Conservation (phyloP, 2,329 filamentous ascomycete genomes). For the Coniella vitis region DNA sequence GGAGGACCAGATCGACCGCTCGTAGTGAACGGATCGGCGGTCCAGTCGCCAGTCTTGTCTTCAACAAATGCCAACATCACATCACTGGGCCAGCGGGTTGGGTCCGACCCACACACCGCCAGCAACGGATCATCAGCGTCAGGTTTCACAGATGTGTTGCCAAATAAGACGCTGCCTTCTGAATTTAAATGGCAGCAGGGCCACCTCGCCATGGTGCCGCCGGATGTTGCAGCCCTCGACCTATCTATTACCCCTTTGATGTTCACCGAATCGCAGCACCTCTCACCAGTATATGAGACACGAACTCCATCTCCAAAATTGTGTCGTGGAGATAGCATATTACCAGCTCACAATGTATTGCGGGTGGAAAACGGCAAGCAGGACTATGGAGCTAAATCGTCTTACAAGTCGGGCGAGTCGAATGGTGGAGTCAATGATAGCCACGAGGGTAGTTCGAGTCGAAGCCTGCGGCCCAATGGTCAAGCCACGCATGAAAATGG, state of each 20-base stretch:
- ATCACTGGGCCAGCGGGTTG: constrained; percentile 27
- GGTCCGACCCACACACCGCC: constrained; percentile 19
- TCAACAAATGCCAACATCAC: constrained; percentile 17
- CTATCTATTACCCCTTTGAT: constrained; percentile 42
- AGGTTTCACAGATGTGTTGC: constrained; percentile 23
- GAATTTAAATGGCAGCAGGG: constrained; percentile 33
- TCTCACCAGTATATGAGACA: constrained; percentile 70
- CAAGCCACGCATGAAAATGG: constrained; percentile 39
- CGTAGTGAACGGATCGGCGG: constrained; percentile 43
- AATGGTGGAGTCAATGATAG: constrained; percentile 22
- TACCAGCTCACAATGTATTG: constrained; percentile 11
- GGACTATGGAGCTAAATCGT: constrained; percentile 10
- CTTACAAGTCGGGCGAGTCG: constrained; percentile 15
- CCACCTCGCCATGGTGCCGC: constrained; percentile 45
- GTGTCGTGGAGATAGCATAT: constrained; percentile 29
- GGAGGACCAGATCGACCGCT: constrained; percentile 37
- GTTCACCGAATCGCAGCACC: constrained; percentile 40
- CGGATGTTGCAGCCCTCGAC: constrained; percentile 49
- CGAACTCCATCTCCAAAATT: constrained; percentile 64
- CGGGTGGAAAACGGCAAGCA: constrained; percentile 12
- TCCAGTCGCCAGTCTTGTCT: constrained; percentile 15
- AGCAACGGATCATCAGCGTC: constrained; percentile 20
- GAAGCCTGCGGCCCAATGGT: constrained; percentile 32
- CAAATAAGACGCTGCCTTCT: constrained; percentile 25
- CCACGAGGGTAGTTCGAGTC: constrained; percentile 17